Evolutionary conservation across 202 grass and related monocot genomes (phyloP).

Genomic region (Schoenoplectus tabernaemontani): DNA sequence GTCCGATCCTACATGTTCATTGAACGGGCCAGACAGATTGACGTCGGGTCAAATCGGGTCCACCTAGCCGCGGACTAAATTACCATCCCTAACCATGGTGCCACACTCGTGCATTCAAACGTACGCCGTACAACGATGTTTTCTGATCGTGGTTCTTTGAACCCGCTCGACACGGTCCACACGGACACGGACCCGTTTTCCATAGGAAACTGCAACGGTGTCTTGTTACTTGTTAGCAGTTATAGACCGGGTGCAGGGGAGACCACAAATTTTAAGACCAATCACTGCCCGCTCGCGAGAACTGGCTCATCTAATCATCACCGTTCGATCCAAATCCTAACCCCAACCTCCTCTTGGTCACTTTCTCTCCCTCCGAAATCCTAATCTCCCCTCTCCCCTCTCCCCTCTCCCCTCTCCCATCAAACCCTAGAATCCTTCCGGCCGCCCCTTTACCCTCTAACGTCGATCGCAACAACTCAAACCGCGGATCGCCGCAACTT

Average conservation of each 20-base stretch:
- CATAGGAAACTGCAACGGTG: background rate
- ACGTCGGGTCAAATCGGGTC: too few relatives aligned
- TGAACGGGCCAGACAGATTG: too few relatives aligned
- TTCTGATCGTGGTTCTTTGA: background rate
- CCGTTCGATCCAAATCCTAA: slow-evolving; percentile 32
- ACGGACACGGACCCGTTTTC: background rate
- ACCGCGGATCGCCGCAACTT: background rate
- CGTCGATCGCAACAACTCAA: background rate
- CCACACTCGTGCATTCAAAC: background rate
- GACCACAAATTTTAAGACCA: background rate
- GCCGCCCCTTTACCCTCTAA: slow-evolving; percentile 14
- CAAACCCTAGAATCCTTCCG: slow-evolving; percentile 17
- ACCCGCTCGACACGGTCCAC: too few relatives aligned
- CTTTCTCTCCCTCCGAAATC: background rate
- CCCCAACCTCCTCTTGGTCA: background rate
- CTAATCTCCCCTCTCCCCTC: background rate
- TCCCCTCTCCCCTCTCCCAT: background rate
- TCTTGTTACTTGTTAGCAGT: too few relatives aligned
- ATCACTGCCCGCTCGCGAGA: background rate
- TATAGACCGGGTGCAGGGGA: slow-evolving; percentile 6
- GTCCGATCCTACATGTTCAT: too few relatives aligned
- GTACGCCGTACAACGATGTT: background rate
- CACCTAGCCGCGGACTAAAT: too few relatives aligned
- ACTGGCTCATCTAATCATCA: background rate
- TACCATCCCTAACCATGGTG: background rate